These are phyloP conservation scores for Colletotrichum abscissum DNA, from an alignment of 2,329 filamentous ascomycete species.

Conservation along the genomic window DNA sequence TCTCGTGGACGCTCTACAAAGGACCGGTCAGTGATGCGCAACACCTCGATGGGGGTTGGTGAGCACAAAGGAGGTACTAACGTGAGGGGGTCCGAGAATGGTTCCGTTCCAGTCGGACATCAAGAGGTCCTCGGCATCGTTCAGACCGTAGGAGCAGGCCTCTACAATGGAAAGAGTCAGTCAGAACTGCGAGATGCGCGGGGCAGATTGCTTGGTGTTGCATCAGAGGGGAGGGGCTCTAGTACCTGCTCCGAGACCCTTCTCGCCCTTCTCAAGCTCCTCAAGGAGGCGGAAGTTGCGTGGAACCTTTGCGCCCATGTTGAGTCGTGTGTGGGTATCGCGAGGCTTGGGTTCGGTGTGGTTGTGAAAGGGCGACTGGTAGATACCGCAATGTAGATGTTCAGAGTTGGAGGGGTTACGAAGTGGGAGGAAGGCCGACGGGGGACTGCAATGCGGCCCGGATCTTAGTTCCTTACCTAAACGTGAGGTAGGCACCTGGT, in stretches of 20 bases:
- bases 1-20: constrained; percentile 89
- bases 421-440: constrained; percentile 10
- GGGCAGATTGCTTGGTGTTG: neutral
- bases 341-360: neutral
- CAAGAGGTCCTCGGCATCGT: constrained; percentile 91
- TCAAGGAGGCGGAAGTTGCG: constrained; percentile 96
- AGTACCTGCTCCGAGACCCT: constrained; percentile 89
- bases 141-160: constrained; percentile 95
- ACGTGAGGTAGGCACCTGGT: neutral
- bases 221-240: constrained; percentile 37
- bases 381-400: neutral
- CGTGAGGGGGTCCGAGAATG: constrained; percentile 95
- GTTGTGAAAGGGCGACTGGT: neutral
- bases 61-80: constrained; percentile 58
- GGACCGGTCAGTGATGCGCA: constrained; percentile 16
- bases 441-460: constrained; percentile 2
- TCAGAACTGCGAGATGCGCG: constrained; percentile 19
- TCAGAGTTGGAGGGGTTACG: constrained; percentile 27
- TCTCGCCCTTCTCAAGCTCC: constrained; percentile 99
- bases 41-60: neutral
- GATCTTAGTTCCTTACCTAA: constrained; percentile 20
- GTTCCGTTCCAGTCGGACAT: constrained; percentile 99
- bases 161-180: constrained; percentile 63
- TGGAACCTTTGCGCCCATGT: constrained; percentile 73
- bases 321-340: neutral